phyloP scores from a whole-genome alignment of 2,329 filamentous ascomycete genomes.

The Trichophyton equinum region DNA sequence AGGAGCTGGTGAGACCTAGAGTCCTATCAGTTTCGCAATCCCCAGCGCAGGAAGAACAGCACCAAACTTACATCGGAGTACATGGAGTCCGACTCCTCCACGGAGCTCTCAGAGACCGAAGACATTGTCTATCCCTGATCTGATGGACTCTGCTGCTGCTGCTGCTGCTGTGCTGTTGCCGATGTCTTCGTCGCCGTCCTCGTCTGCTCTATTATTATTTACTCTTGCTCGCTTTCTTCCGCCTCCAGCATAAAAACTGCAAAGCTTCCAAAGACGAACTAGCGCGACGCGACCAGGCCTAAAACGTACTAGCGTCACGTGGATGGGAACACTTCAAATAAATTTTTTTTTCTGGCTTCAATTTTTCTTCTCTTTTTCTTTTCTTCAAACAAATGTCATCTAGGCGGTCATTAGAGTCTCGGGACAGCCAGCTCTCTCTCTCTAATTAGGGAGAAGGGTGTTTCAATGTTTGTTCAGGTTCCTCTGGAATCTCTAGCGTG shows the following conservation, averaged over 20 bases:
- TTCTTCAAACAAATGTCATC: constrained; percentile 41
- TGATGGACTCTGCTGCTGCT: not conserved
- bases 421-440: constrained; percentile 54
- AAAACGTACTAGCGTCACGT: constrained; percentile 21
- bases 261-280: constrained; percentile 3
- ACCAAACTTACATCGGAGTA: constrained; percentile 10
- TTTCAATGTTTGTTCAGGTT: constrained; percentile 88
- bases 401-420: constrained; percentile 99
- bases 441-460: constrained; percentile 19
- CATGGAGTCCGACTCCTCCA: constrained; percentile 6
- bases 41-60: constrained; percentile 8
- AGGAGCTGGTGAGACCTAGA: constrained; percentile 6
- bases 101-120: not conserved
- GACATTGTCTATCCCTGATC: not conserved
- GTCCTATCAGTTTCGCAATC: constrained; percentile 8
- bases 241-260: not conserved
- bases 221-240: not conserved
- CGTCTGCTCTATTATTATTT: not conserved
- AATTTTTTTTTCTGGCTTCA: not conserved
- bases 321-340: constrained; percentile 5
- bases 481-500: constrained; percentile 72
- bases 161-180: not conserved
- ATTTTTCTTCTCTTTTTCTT: constrained; percentile 19
- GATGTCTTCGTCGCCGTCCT: constrained; percentile 6
- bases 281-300: constrained; percentile 18